Conservation (phyloP, 1,284 basidiomycete species). For the Moesziomyces sp. region DNA sequence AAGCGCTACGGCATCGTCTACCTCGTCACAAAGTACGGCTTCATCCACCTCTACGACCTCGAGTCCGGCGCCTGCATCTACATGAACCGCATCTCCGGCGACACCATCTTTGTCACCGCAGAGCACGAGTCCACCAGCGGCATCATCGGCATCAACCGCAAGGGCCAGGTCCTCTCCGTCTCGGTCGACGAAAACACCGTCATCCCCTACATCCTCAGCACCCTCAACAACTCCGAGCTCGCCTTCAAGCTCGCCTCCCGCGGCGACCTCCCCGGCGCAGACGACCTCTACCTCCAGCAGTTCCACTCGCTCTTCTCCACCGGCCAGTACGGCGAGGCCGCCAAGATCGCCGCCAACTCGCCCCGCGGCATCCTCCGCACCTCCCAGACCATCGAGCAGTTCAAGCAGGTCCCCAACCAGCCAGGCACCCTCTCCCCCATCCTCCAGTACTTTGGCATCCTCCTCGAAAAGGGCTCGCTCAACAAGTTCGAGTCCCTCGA, state of each 20-base stretch:
- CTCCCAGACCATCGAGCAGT: constrained; percentile 93
- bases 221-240: constrained; percentile 95
- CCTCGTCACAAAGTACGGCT: constrained; percentile 98
- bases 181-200: constrained; percentile 96
- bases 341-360: constrained; percentile 97
- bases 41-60: constrained; percentile 98
- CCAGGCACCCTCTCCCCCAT: constrained; percentile 94
- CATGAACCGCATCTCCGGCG: constrained; percentile 99
- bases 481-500: constrained; percentile 97
- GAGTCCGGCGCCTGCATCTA: constrained; percentile 99
- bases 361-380: constrained; percentile 96
- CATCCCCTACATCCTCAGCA: constrained; percentile 92
- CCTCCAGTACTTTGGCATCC: constrained; percentile 96
- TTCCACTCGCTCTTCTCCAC: constrained; percentile 92
- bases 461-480: constrained; percentile 96
- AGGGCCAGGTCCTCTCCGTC: constrained; percentile 97
- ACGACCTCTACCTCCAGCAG: constrained; percentile 95
- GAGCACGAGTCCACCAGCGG: constrained; percentile 93
- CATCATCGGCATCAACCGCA: constrained; percentile 99
- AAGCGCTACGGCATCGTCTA: constrained; percentile 97
- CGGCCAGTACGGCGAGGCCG: constrained; percentile 94
- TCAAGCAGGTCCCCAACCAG: constrained; percentile 92
- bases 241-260: constrained; percentile 98
- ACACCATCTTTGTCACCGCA: constrained; percentile 98
- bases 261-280: constrained; percentile 96